Evolutionary conservation across 129 eudicot species (phyloP), one percentile per base, ranked within the genome.

Genomic region (Chrysanthemum makinoi): DNA sequence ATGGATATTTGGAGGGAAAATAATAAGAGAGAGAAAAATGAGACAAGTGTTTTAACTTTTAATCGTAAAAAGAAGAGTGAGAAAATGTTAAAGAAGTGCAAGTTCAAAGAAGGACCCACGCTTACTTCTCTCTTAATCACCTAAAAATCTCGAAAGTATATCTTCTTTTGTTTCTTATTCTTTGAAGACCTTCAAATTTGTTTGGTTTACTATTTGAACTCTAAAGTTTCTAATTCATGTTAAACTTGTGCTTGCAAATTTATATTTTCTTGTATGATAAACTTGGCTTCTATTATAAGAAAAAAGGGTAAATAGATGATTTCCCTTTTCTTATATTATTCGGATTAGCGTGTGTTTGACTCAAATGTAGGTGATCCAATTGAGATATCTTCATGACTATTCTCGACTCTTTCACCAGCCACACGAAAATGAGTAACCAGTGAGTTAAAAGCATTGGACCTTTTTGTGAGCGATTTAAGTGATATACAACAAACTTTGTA

Each of bases 101-200:
- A 59, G 67, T 70, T 77, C 47, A 54, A 61, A 18, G 46, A 19
- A 48, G 73, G 81, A 28, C 50, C 81, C 72, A 63, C 76, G 7
- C 43, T 55, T 66, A 18, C 75, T 39, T 67, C 66, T 63, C 66
- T 63, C 28, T 51, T n/a, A 62, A 73, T 17, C 46, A 68, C 64
- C 48, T 46, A 62, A 77, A 70, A 53, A 62, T 70, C 67, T 52
- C 44, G 18, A 77, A 77, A 53, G 44, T 54, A 53, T 50, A 17
- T 52, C 48, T 12, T 39, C 16, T 69, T 49, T 24, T 15, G 3
- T 26, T 69, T 33, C 28, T 74, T 64, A 33, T 15, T 63, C n/a
- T 54, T 10, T 6, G 0, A 43, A 55, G 46, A 35, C 66, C 81
- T 67, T 71, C 43, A 26, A 71, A 13, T 78, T 70, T 57, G 16